phyloP scores from a whole-genome alignment of 768 basidiomycete species.

The Suillus alpinus region DNA sequence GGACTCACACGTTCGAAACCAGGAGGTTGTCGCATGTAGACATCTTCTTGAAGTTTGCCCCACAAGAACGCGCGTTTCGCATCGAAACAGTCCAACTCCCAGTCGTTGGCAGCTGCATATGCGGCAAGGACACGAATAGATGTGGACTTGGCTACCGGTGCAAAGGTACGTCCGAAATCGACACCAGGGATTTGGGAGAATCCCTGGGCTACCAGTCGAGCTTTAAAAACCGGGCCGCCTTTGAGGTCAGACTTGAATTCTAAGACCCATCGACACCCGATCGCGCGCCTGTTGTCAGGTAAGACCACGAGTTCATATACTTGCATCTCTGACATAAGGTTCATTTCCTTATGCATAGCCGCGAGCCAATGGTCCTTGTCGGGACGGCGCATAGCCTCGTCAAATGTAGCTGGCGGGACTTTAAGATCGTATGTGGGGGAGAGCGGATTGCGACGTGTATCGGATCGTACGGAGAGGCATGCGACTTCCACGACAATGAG shows the following conservation, averaged over 20 bases:
- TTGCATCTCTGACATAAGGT: no score
- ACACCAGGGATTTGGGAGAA: slow-evolving; percentile 28
- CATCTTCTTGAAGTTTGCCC: not conserved
- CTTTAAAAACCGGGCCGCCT: no score
- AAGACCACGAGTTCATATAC: no score
- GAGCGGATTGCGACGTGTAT: no score
- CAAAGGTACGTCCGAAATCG: slow-evolving; percentile 32
- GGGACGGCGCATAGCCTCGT: not conserved
- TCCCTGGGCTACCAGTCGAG: not conserved
- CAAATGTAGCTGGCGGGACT: no score
- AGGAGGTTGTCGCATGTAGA: not conserved
- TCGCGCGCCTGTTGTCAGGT: no score
- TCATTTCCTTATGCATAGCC: not conserved
- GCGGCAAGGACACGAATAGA: slow-evolving; percentile 17
- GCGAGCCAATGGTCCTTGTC: no score
- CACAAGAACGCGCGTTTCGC: not conserved
- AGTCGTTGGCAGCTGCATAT: not conserved
- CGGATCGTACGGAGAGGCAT: no score
- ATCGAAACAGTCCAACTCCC: not conserved
- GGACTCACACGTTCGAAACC: not conserved
- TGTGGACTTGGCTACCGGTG: slow-evolving; percentile 20
- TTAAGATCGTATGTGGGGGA: no score
- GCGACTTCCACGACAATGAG: no score
- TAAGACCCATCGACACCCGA: no score
- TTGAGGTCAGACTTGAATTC: no score